Evolutionary conservation across 2,329 filamentous ascomycete species (phyloP), one percentile per base, ranked within the genome.

Genomic region (Diaporthe destruens): DNA sequence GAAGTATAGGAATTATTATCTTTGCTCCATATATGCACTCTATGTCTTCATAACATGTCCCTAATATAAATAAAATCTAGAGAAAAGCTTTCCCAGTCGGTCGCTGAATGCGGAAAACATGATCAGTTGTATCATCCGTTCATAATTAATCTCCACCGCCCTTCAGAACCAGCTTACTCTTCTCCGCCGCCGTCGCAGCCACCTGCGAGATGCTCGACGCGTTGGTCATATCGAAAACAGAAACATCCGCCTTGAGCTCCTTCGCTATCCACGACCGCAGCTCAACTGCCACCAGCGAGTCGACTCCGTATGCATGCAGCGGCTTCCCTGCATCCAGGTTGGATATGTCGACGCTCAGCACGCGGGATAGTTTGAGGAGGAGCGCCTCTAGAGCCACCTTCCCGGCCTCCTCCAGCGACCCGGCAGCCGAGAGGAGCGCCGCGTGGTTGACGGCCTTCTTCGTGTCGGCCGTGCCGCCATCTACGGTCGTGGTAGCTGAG

Each of bases 211-310:
- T 78, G 69, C 74, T 66, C 32, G 61, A 66, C n/a, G 61, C 61
- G 32, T 66, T 66, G 14, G 61, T 66, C 61, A 78, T 77, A 44
- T 79, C 77, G 66, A 79, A 78, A 16, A 79, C 73, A 23, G 77
- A 76, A 3, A 79, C 55, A 29, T 79, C 76, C 2, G 75, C 76
- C 44, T 75, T 73, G n/a, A 79, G 59, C 42, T 76, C 76, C 68
- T 76, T 78, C 25, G 75, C 54, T 29, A 78, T n/a, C 77, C 77
- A 78, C 3, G 76, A 71, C 20, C 76, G 74, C 53, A 79, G 69
- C 47, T 77, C 76, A 12, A 76, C 78, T 12, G 76, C 78, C 20
- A 78, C 76, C 49, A 78, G 67, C 59, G 77, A 79, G 72, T 79
- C 78, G 32, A 79, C 75, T 4, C 77, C 77, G 25, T 77, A 77